Base-by-base conservation (phyloP, 148 eudicot species). In the Mesembryanthemum crystallinum region DNA sequence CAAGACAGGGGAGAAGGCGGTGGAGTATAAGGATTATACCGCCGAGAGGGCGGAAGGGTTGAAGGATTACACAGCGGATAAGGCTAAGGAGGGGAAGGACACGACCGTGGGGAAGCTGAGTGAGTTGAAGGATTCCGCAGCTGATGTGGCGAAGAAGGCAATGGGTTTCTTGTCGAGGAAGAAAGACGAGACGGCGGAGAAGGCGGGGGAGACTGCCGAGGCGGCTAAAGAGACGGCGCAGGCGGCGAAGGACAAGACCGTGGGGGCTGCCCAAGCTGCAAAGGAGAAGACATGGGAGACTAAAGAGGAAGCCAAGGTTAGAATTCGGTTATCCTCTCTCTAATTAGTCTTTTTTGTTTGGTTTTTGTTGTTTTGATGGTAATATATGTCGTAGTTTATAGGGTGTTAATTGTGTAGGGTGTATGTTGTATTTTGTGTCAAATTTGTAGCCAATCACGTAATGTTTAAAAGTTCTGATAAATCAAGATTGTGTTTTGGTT, bases 301-400 rank as follows among this genome's bases (percentile, higher is more conserved):
- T 61, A 72, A 69, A 65, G 80, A 81, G 83, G 83, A 87, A 42
- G 84, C 88, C 67, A 87, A 87, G 86, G 90, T 80, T 32, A 85
- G 80, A 67, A 10, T 32, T 67, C 77, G 77, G 79, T 37, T 76
- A 42, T 81, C 80, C 58, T 67, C 83, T 59, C 80, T 76, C 25
- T 81, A 71, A 17, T 42, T 29, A 3, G 5, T 27, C 9, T 25
- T 23, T 13, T 39, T 52, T 55, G 7, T 18, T 66, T 18, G 54
- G 37, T 14, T n/a, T 20, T 27, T 43, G 17, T 1, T 73, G 1
- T 39, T 55, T 33, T 21, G n/a, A n/a, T n/a, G n/a, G n/a, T n/a
- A n/a, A n/a, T n/a, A n/a, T n/a, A n/a, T n/a, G n/a, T n/a, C n/a
- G n/a, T n/a, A n/a, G n/a, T n/a, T n/a, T n/a, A n/a, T 64, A 1